Evolutionary conservation across 208 protist species (phyloP).

Genomic region (Leishmania turanica): DNA sequence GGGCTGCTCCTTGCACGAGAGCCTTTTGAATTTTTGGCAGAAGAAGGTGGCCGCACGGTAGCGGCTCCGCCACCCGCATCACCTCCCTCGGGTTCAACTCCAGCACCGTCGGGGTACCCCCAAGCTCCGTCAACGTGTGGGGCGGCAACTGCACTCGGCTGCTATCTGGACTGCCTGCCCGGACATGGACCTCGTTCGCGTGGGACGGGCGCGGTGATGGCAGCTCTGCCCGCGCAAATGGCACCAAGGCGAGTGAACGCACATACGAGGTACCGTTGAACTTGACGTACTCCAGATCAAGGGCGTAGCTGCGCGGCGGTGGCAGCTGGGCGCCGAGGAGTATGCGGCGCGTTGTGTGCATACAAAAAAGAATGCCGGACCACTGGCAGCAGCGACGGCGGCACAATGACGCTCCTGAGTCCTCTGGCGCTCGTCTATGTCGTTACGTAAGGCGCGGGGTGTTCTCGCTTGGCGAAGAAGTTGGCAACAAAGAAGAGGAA

Average conservation of each 20-base stretch:
- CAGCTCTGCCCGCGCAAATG: slow-evolving; percentile 33
- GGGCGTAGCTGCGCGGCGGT: slow-evolving; percentile 30
- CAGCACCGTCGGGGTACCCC: slow-evolving; percentile 32
- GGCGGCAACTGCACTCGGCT: neutral
- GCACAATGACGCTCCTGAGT: neutral
- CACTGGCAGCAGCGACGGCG: neutral
- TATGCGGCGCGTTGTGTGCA: slow-evolving; percentile 2
- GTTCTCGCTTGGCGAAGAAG: neutral
- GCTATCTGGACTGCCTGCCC: neutral
- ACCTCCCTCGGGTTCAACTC: slow-evolving; percentile 40
- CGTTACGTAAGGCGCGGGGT: neutral
- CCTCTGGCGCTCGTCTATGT: neutral
- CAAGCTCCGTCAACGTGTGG: slow-evolving; percentile 16
- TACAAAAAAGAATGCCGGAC: neutral
- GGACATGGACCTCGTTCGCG: neutral
- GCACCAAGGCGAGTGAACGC: slow-evolving; percentile 66
- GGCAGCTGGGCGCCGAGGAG: neutral
- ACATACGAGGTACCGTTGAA: slow-evolving; percentile 39
- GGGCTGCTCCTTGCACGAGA: slow-evolving; percentile 31
- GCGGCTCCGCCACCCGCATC: slow-evolving; percentile 54
- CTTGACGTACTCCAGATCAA: slow-evolving; percentile 84
- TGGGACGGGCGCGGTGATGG: neutral
- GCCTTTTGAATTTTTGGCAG: slow-evolving; percentile 23
- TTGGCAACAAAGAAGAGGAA: neutral
- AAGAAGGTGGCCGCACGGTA: slow-evolving; percentile 72